Evolutionary conservation across 2,329 filamentous ascomycete species (phyloP), one percentile per base, ranked within the genome.

Genomic region (Alternaria burnsii): DNA sequence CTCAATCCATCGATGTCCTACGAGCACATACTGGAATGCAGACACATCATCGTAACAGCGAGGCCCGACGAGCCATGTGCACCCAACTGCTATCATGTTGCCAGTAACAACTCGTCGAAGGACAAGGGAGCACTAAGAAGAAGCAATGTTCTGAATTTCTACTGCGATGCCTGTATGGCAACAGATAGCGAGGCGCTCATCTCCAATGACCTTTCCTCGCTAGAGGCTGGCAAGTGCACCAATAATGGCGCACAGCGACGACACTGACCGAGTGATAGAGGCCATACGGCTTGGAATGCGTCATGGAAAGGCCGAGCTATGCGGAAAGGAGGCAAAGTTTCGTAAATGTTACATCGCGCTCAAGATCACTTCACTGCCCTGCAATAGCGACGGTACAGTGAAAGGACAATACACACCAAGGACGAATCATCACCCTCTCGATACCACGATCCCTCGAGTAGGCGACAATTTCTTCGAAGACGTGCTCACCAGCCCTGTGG

Each of bases 391-490:
- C 7, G 63, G 63, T 7, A 11, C 32, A 4, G 10, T 38, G 0
- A 7, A 14, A 5, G 14, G n/a, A 2, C 5, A 38, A 4, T 63
- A 65, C 18, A 14, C 16, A 10, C 53, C 62, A 2, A 51, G 28
- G 10, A 14, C 42, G 9, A 18, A 53, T 10, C n/a, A 42, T 3
- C 67, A 70, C 51, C 38, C 50, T 0, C 65, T 58, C 30, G 66
- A 67, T 30, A 59, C 41, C 3, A 28, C 61, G 2, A 8, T 56
- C 22, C 66, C 67, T 4, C 62, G 57, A 14, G 60, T 54, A 1
- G 63, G 67, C 1, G 42, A 42, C 16, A 65, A 64, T 16, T 64
- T 68, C 60, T 67, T 65, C 32, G 61, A 67, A 30, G 63, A 63
- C 9, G 43, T 68, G n/a, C n/a, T 52, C 12, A 26, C 24, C 30